Evolutionary conservation across 345 rosid species (phyloP).

Genomic region (Tarenaya hassleriana): DNA sequence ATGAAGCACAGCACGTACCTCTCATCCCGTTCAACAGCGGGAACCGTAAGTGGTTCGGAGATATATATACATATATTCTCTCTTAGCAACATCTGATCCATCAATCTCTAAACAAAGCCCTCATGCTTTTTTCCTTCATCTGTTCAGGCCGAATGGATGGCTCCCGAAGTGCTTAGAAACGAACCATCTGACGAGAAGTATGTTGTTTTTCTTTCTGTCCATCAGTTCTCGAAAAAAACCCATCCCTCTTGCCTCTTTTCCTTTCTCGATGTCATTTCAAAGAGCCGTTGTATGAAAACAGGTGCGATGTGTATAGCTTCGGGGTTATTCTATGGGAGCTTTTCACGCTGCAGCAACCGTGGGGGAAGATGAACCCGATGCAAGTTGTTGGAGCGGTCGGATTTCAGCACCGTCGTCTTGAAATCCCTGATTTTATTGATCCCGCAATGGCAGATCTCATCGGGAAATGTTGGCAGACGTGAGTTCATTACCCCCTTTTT

Average conservation of each 20-base stretch:
- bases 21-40: constrained; percentile 90
- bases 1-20: constrained; percentile 94
- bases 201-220: constrained; percentile 10
- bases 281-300: constrained; percentile 26
- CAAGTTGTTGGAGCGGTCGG: constrained; percentile 99
- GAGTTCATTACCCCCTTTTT: constrained; percentile 30
- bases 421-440: constrained; percentile 66
- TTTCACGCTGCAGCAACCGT: constrained; percentile 70
- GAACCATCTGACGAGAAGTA: constrained; percentile 98
- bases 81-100: constrained; percentile 3
- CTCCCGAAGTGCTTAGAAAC: constrained; percentile 94
- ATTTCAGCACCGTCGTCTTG: constrained; percentile 93
- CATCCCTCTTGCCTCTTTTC: not conserved
- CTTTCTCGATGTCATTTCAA: not conserved
- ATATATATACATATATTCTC: not conserved
- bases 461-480: constrained; percentile 89
- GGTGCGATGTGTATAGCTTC: constrained; percentile 96
- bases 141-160: constrained; percentile 99
- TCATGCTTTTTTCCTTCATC: constrained; percentile 6
- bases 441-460: constrained; percentile 73
- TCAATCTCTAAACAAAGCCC: not conserved
- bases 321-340: constrained; percentile 98
- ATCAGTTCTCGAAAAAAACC: not conserved
- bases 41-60: constrained; percentile 54
- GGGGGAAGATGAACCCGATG: constrained; percentile 99